phyloP scores from a whole-genome alignment of 192 early-diverging fungal genomes.

The Pecoramyces ruminantium region DNA sequence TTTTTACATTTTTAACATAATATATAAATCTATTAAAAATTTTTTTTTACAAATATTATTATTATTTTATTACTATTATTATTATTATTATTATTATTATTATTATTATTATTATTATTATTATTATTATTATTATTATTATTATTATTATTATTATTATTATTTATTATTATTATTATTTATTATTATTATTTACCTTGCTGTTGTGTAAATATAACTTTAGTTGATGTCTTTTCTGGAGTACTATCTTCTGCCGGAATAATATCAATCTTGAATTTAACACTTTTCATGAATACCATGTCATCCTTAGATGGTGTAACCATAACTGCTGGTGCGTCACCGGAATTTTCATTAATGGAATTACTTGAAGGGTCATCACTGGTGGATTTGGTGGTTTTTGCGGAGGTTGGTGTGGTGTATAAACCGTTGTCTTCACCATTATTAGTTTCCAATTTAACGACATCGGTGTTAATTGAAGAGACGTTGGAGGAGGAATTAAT shows the following conservation, averaged over 20 bases:
- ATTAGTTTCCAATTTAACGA: background rate
- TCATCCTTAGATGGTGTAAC: background rate
- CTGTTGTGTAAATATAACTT: background rate
- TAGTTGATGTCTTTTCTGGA: background rate
- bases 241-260: background rate
- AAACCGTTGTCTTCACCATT: background rate
- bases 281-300: background rate
- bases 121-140: no score
- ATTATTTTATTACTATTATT: no score
- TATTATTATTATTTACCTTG: background rate
- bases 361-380: no score
- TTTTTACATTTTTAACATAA: no score
- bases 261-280: background rate
- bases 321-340: background rate
- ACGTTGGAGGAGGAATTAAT: background rate
- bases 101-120: no score
- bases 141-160: no score
- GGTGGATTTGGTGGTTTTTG: background rate
- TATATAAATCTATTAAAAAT: no score
- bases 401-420: background rate
- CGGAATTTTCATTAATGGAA: no score
- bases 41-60: no score
- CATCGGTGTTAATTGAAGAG: background rate
- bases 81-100: no score
- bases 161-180: no score